Evolutionary conservation across 148 eudicot genomes (phyloP).

Genomic region (Tetragonia tetragonoides): DNA sequence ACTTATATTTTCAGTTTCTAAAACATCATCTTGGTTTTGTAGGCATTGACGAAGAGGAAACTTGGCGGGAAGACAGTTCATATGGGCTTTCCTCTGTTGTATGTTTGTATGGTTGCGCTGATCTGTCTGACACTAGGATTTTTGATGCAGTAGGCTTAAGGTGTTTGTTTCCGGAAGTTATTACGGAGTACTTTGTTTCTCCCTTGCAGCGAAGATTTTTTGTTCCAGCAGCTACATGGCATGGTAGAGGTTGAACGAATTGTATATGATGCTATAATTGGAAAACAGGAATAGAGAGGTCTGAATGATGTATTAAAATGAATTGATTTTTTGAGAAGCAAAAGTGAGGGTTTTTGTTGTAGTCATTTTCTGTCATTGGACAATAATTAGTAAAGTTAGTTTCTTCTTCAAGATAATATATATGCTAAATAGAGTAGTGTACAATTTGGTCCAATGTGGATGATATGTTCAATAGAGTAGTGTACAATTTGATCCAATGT

Average conservation of each 20-base stretch:
- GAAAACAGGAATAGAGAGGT: constrained; percentile 1
- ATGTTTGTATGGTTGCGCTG: constrained; percentile 54
- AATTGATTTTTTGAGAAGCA: not conserved
- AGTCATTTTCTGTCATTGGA: not conserved
- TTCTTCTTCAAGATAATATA: no score
- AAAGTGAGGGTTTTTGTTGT: not conserved
- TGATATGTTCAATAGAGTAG: no score
- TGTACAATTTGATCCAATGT: no score
- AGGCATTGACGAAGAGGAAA: constrained; percentile 43
- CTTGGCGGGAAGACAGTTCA: constrained; percentile 34
- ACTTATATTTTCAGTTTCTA: not conserved
- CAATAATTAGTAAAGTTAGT: not conserved
- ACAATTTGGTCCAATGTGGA: no score
- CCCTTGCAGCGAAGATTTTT: not conserved
- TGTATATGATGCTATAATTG: constrained; percentile 8
- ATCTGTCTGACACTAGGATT: constrained; percentile 50
- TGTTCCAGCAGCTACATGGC: not conserved
- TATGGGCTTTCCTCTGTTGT: constrained; percentile 54
- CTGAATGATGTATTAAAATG: not conserved
- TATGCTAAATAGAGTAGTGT: no score
- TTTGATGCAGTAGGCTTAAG: constrained; percentile 27
- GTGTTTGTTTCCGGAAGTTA: not conserved
- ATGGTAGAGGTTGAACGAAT: constrained; percentile 3
- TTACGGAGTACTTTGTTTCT: not conserved
- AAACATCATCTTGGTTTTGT: constrained; percentile 16